Evolutionary conservation across 2,329 filamentous ascomycete species (phyloP).

Genomic region (Phyllosticta citribraziliensis): DNA sequence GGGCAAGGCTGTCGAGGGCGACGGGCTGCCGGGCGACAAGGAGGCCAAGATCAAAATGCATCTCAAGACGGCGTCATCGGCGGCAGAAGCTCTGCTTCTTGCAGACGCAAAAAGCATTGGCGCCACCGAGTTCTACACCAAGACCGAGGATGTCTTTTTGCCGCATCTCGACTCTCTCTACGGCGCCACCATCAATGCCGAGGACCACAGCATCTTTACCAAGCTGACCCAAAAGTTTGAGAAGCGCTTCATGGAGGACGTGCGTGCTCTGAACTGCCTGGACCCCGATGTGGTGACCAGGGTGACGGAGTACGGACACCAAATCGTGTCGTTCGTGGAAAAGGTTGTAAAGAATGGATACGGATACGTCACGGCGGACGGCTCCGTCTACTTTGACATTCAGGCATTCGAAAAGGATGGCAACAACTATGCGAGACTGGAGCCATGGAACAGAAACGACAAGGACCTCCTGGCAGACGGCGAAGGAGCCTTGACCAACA

Average conservation of each 20-base stretch:
- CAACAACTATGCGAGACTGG: constrained; percentile 74
- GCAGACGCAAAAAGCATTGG: constrained; percentile 17
- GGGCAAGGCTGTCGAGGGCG: constrained; percentile 45
- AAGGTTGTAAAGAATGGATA: constrained; percentile 77
- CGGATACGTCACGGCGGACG: constrained; percentile 64
- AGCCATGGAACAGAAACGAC: constrained; percentile 78
- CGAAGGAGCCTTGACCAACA: constrained; percentile 65
- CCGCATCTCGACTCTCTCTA: constrained; percentile 67
- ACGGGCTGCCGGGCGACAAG: constrained; percentile 54
- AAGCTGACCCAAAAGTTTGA: constrained; percentile 80
- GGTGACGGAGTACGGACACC: constrained; percentile 84
- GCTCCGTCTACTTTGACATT: constrained; percentile 93
- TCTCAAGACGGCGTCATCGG: constrained; percentile 51
- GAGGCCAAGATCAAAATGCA: constrained; percentile 91
- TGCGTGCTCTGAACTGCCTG: constrained; percentile 76
- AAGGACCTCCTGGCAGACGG: constrained; percentile 78
- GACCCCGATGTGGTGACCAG: constrained; percentile 72
- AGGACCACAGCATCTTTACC: constrained; percentile 70
- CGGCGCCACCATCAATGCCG: constrained; percentile 46
- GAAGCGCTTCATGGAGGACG: constrained; percentile 77
- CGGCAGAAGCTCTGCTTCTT: constrained; percentile 40
- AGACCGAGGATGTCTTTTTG: constrained; percentile 59
- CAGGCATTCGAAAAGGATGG: constrained; percentile 72
- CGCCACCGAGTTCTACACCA: constrained; percentile 43
- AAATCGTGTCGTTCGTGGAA: constrained; percentile 79